Base-by-base conservation (phyloP, 306 rosid species). In the Fragaria nilgerrensis region DNA sequence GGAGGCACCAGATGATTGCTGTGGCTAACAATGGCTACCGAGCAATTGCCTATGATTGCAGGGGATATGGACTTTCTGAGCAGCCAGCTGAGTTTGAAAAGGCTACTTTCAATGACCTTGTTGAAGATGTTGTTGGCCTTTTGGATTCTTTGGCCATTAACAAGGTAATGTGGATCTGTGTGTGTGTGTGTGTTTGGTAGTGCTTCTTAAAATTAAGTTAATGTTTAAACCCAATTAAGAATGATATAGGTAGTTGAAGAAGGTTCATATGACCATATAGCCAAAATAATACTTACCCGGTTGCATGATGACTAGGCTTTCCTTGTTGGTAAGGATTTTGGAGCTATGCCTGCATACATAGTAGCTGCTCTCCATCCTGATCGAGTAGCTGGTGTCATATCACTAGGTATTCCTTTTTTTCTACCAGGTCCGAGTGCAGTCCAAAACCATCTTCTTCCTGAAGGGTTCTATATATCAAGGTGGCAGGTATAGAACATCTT, bases 31-130 rank as follows among this genome's bases (percentile, higher is more conserved):
- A 85, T 7, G 97, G 97, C 37, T 86, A 88, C 64, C 79, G 90
- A 20, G 93, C 91, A 3, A 81, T 92, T 59, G 90, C 97, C 78
- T 43, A 87, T 7, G 97, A 92, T 77, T 87, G 87, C 76, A 77
- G 95, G 78, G 97, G 97, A 65, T 92, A 90, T 87, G 97, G 97
- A 74, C 93, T 88, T 43, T 92, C 97, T 15, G 85, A 92, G 16
- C 88, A 90, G 68, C 97, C 93, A 10, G 27, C 81, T 0, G 80
- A 90, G 14, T 86, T 84, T 4, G 90, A 83, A 62, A 90, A 90
- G n/a, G 89, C 80, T 29, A 84, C 84, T 45, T 17, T 82, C 34
- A 43, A 27, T 44, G 88, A 85, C 50, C 84, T 90, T 44, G 76
- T 87, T 70, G 83, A 72, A 62, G 97, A 92, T n/a, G 49, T 84